Evolutionary conservation across 2,329 filamentous ascomycete genomes (phyloP).

Genomic region (Exophiala dermatitidis): DNA sequence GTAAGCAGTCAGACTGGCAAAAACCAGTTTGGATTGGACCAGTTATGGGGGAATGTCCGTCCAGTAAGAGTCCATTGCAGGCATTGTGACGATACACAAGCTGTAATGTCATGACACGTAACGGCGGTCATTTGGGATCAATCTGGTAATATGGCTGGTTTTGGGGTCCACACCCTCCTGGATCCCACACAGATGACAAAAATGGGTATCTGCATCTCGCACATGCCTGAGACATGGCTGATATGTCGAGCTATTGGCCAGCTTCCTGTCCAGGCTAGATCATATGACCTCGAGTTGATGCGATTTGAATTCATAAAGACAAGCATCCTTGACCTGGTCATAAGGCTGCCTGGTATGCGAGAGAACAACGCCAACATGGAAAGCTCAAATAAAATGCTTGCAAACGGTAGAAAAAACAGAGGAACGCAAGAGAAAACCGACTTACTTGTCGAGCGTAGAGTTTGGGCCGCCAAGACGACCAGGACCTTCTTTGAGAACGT

Average conservation of each 20-base stretch:
- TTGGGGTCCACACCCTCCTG: constrained; percentile 20
- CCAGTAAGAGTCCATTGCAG: constrained; percentile 13
- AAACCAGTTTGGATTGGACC: constrained; percentile 13
- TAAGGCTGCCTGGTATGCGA: constrained; percentile 6
- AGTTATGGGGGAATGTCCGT: constrained; percentile 6
- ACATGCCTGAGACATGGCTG: constrained; percentile 16
- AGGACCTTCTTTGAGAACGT: constrained; percentile 64
- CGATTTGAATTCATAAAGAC: constrained; percentile 13
- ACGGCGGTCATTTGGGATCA: constrained; percentile 15
- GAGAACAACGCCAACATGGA: not conserved
- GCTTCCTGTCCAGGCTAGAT: constrained; percentile 10
- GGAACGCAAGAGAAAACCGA: constrained; percentile 33
- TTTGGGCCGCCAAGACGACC: constrained; percentile 67
- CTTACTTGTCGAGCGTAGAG: constrained; percentile 86
- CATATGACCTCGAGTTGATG: constrained; percentile 26
- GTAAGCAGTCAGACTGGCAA: constrained; percentile 5
- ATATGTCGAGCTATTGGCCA: constrained; percentile 16
- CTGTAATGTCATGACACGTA: constrained; percentile 21
- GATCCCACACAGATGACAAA: constrained; percentile 12
- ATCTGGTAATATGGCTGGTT: constrained; percentile 6
- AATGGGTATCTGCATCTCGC: constrained; percentile 2
- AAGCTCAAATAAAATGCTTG: too few species aligned
- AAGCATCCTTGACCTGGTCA: not conserved
- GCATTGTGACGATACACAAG: constrained; percentile 14
- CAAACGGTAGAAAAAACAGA: constrained; percentile 23